Base-by-base conservation (phyloP, 805 yeast genomes). In the Ogataea zsoltii region DNA sequence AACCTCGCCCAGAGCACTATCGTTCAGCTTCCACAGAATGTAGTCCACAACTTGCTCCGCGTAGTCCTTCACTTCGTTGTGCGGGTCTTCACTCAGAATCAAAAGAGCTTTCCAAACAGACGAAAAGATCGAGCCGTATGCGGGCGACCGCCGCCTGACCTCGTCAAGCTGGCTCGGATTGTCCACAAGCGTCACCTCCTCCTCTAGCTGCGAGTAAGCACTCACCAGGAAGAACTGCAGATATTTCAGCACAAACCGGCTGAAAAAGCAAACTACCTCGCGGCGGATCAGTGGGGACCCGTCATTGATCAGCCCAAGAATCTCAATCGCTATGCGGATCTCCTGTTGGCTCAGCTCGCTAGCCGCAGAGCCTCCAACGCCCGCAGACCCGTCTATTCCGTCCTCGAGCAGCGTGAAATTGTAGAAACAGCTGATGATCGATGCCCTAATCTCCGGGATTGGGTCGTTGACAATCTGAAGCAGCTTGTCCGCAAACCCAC, bases 381-480 rank as follows among this genome's bases (percentile, higher is more conserved):
- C 38, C 15, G 36, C 56, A 2, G 36, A 31, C 5, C 67, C 62
- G 5, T 71, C 78, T 1, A 68, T 65, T 4, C 63, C 61, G 28
- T 73, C 80, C 3, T 83, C 79, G 29, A 86, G 16, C 1, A 56
- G 32, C 35, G 63, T 65, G 58, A 83, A 88, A 31, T 82, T 78
- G 3, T 89, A 79, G 39, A 92, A 68, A 0, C 96, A 86, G 28
- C 82, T 69, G 11, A 94, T 68, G 3, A 88, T 79, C 0, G 97
- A 88, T 0, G 97, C 85, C 45, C 98, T 73, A 1, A 94, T 96
- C 63, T 94, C 99, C 0, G 98, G 97, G 38, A 92, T 89, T 0
- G 97, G 96, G 61, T 94, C 98, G 50, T 77, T 79, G 14, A 90
- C 72, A 32, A 87, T 67, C 18, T 70, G 69, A 26, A 82, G 62